Evolutionary conservation across 2,329 filamentous ascomycete species (phyloP).

Genomic region (Calonectria hongkongensis): DNA sequence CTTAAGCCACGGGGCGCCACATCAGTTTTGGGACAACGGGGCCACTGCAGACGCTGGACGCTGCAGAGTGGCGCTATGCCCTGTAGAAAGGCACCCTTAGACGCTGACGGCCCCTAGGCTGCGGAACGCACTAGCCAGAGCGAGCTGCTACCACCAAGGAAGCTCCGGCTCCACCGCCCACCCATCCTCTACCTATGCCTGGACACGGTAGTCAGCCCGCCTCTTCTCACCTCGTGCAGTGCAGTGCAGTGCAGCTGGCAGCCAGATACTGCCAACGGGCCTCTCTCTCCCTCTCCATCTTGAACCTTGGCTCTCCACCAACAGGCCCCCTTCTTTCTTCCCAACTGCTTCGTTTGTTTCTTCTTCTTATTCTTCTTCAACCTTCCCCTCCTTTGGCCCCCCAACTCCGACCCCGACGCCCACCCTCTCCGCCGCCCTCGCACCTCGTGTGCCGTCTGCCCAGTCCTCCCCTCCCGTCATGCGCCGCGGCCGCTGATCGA

Average conservation of each 20-base stretch:
- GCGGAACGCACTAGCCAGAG: conserved; percentile 25
- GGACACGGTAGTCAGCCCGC: conserved; percentile 31
- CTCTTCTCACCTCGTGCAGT: conserved; percentile 24
- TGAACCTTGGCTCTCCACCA: conserved; percentile 11
- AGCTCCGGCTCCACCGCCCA: conserved; percentile 34
- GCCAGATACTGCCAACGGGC: conserved; percentile 21
- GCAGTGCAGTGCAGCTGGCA: conserved; percentile 28
- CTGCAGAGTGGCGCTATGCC: conserved; percentile 29
- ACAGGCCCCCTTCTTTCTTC: neutral
- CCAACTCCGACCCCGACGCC: neutral
- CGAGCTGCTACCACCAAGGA: conserved; percentile 18
- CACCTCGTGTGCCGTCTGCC: conserved; percentile 42
- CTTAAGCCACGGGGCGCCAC: conserved; percentile 18
- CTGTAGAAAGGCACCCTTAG: conserved; percentile 18
- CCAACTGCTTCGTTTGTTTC: conserved; percentile 1
- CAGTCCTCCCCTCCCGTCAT: conserved; percentile 58
- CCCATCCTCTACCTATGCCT: conserved; percentile 22
- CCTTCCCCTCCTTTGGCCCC: neutral
- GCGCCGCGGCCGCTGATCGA: conserved; percentile 63
- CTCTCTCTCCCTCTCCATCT: conserved; percentile 23
- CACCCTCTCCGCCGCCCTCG: conserved; percentile 34
- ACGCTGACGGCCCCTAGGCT: conserved; percentile 16
- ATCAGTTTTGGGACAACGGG: conserved; percentile 20
- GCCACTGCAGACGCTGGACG: conserved; percentile 5
- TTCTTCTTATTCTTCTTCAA: conserved; percentile 5